Base-by-base conservation (phyloP, 2,329 filamentous ascomycete species). In the Monilinia fructigena region DNA sequence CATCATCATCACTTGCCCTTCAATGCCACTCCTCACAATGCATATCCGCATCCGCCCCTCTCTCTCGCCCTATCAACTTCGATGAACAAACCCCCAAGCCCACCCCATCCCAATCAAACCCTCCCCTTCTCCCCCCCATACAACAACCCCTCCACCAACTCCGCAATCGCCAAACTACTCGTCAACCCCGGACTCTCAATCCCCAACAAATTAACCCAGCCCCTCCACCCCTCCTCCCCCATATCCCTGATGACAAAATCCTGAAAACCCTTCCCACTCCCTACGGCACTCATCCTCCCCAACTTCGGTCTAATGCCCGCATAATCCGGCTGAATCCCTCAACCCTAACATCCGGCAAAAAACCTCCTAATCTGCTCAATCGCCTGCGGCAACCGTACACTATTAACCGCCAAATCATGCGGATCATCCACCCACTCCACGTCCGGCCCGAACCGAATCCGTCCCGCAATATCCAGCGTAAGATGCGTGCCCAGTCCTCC, bases 121-220 rank as follows among this genome's bases (percentile, higher is more conserved):
- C n/a, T 23, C n/a, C 3, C 20, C 23, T 12, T 6, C 26, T 11
- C 26, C 67, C 60, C 70, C 50, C 62, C 64, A 73, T 77, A 76
- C 54, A 77, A 67, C 62, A 75, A 67, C n/a, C 56, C 67, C 54
- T 75, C 75, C n/a, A 97, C 93, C 81, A 85, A 84, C 75, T 96
- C 91, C 4, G 83, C 93, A 78, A 97, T 94, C 1, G 93, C 93
- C 79, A 98, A 79, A 72, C 85, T 87, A 76, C 91, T 95, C 56
- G 94, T 98, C 77, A 98, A 79, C 5, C 94, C 94, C 0, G 94
- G 94, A 77, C 92, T 96, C 81, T 98, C 94, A 72, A 97, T 97
- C 0, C 93, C 94, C 72, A 98, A 75, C 71, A 98, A 76, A 80
- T 97, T 97, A 11, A 98, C 84, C 84, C 94, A 97, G 2, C 92